phyloP scores from a whole-genome alignment of 352 stramenopile species.

The Phytophthora melonis region DNA sequence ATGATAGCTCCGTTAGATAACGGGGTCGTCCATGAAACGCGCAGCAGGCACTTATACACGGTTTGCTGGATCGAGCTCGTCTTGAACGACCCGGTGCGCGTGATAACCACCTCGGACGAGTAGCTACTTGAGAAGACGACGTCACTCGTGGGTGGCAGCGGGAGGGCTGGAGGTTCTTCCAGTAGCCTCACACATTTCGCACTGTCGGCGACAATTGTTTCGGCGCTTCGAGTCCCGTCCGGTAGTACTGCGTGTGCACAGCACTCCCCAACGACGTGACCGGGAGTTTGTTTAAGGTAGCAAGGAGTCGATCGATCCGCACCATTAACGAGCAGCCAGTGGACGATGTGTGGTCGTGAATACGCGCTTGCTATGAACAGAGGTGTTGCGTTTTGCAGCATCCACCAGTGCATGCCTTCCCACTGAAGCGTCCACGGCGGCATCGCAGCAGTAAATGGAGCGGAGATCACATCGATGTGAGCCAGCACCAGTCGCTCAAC shows the following conservation, averaged over 20 bases:
- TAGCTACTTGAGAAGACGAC: slow-evolving; percentile 51
- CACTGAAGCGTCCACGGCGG: slow-evolving; percentile 68
- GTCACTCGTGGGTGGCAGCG: slow-evolving; percentile 36
- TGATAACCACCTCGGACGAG: slow-evolving; percentile 52
- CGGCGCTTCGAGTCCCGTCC: slow-evolving; percentile 17
- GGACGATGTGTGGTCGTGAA: slow-evolving; percentile 58
- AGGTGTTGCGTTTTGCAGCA: slow-evolving; percentile 68
- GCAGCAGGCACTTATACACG: slow-evolving; percentile 64
- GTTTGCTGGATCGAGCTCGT: slow-evolving; percentile 51
- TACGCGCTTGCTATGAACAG: slow-evolving; percentile 75
- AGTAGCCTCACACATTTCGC: slow-evolving; percentile 57
- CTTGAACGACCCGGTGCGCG: slow-evolving; percentile 34
- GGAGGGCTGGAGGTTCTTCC: slow-evolving; percentile 37
- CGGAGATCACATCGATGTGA: slow-evolving; percentile 63
- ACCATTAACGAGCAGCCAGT: slow-evolving; percentile 66
- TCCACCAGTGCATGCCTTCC: slow-evolving; percentile 82
- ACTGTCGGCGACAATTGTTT: slow-evolving; percentile 34
- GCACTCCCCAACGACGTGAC: slow-evolving; percentile 69
- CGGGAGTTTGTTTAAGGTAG: slow-evolving; percentile 60
- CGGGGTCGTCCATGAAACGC: slow-evolving; percentile 63
- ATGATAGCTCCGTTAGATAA: slow-evolving; percentile 76
- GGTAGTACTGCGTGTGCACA: slow-evolving; percentile 38
- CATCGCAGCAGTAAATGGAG: slow-evolving; percentile 65
- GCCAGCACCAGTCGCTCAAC: slow-evolving; percentile 42
- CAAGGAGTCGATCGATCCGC: slow-evolving; percentile 59